Percentiles rank a stretch among this genome's conserved stretches.
These are phyloP conservation scores for Phyllosticta paracitricarpa DNA, from an alignment of 2,329 filamentous ascomycete species.

Conservation along the genomic window DNA sequence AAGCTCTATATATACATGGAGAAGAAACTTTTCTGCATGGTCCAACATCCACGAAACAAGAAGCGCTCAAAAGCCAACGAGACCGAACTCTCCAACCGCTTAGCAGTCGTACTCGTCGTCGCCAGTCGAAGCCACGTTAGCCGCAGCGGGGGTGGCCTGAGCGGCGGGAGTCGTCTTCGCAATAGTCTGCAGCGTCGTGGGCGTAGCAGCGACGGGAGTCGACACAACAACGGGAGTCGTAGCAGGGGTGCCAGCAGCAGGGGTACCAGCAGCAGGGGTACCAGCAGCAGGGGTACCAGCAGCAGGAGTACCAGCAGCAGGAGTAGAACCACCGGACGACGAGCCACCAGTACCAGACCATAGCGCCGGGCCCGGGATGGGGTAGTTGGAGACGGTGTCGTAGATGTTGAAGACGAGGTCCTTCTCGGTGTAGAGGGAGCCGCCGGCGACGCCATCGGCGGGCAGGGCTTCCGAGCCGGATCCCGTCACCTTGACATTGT, in stretches of 20 bases:
- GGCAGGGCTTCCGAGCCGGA: conserved; percentile 17
- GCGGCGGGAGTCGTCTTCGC: background rate
- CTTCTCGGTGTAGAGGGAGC: conserved; percentile 19
- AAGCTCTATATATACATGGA: background rate
- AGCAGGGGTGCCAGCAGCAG: background rate
- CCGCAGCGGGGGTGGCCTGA: background rate
- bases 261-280: background rate
- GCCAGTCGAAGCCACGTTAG: background rate
- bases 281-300: background rate
- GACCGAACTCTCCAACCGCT: background rate
- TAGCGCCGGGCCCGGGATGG: conserved; percentile 8
- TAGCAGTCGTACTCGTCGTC: background rate
- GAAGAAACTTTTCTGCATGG: background rate
- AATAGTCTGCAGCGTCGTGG: background rate
- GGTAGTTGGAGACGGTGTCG: conserved; percentile 1
- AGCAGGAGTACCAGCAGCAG: background rate
- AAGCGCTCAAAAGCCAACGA: too few relatives aligned
- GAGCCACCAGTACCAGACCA: conserved; percentile 1
- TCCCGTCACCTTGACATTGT: conserved; percentile 25
- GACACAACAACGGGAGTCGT: background rate
- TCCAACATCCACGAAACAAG: background rate
- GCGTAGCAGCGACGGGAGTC: background rate
- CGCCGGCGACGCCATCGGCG: conserved; percentile 20
- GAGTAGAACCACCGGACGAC: background rate
- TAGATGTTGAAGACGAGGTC: conserved; percentile 14